Base-by-base conservation (phyloP, 2,329 filamentous ascomycete species). In the Neurospora crassa region DNA sequence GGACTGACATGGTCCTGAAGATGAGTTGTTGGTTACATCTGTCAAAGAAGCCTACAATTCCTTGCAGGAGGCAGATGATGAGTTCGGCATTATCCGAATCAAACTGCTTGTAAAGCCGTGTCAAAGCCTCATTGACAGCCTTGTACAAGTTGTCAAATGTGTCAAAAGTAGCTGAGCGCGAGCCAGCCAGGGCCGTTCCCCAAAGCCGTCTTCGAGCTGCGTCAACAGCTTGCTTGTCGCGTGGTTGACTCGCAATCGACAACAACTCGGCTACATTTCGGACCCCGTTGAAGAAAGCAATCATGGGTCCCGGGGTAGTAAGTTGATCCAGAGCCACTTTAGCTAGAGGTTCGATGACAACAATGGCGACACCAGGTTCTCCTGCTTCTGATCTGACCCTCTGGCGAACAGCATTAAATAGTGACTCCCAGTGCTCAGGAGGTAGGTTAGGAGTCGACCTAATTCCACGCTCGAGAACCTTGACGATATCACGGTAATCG, bases 321-420 rank as follows among this genome's bases (percentile, higher is more conserved):
- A 78, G 75, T 73, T 74, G 80, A 70, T 84, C 83, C 45, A 83
- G 76, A 5, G 91, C 74, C 1, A 80, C 76, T 74, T 87, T 90
- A 0, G 92, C 88, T 3, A 96, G 76, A 1, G 91, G 91, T 73
- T 96, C 93, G 47, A 94, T 83, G 1, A 93, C 84, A 34, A 87
- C 86, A 68, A 92, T 83, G 5, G 89, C 87, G 53, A 90, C 85
- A 6, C 89, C 90, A 18, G 87, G 86, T 73, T 93, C 89, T 3
- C 92, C 92, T 69, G 87, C 87, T 74, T 93, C 89, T 14, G 84
- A 81, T 20, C 83, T 85, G 7, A 90, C 86, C 69, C 87, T 86
- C 10, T 84, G 80, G 3, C 87, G 82, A 10, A 92, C 81, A 0
- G 83, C 79, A 10, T 86, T 81, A 69, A 92, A 88, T 0, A 95